Base-by-base conservation (phyloP, 495 filamentous ascomycete genomes). In the Trichoderma erinaceum region DNA sequence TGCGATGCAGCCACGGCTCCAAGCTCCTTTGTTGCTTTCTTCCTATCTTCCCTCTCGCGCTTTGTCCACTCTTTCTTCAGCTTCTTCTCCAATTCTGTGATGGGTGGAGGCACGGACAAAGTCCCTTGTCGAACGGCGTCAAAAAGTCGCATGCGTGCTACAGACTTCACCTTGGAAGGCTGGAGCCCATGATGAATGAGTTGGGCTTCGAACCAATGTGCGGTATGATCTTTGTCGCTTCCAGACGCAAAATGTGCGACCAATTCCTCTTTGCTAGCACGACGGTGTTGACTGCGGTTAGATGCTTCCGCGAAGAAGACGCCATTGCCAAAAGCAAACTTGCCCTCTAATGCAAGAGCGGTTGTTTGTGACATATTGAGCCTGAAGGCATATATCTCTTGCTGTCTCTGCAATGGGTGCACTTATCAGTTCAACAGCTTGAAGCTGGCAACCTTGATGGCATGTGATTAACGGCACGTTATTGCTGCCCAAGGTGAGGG, bases 141-240 rank as follows among this genome's bases (percentile, higher is more conserved):
- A 41, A 80, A 78, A 6, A 89, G 75, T 38, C 84, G 74, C 79
- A 84, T 83, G 73, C 85, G 83, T 25, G 86, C 84, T 0, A 79
- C 80, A 6, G 81, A 81, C 71, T 88, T 86, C 38, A 76, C 77
- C 70, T 83, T 84, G 46, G 82, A 84, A 0, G 77, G 77, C 18
- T 73, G 78, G 0, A 89, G 73, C 4, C 84, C 85, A 74, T 87
- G 87, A 66, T 89, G 85, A 3, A 86, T 71, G 25, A 87, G 77
- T 66, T 88, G 85, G 4, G 85, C 85, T 67, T 83, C 80, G 65
- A 84, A 87, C 82, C 81, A 87, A 67, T 85, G 84, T 8, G 76
- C 81, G 0, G 82, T 78, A 38, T 77, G 78, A 71, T 86, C 82
- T 63, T 80, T 82, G 12, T 74, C 74, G 23, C 73, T 68, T 4